Conservation (phyloP, 108 stramenopile genomes). For the Heterococcus sp. region DNA sequence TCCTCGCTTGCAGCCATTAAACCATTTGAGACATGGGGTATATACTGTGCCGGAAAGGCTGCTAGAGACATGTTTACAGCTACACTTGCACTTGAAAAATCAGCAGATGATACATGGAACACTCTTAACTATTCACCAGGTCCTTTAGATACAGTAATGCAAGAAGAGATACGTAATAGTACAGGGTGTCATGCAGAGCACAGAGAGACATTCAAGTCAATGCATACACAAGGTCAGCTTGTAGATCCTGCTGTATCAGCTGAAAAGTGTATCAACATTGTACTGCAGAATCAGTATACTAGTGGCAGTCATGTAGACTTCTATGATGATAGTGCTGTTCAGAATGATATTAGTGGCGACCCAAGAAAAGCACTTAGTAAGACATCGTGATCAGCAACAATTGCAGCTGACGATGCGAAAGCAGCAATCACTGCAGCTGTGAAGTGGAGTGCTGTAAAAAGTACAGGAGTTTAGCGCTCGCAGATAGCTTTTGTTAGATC, state of each 20-base stretch:
- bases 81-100: conserved; percentile 44
- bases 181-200: not conserved
- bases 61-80: conserved; percentile 58
- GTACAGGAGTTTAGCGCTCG: too few species aligned
- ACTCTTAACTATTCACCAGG: conserved; percentile 59
- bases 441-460: too few species aligned
- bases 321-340: too few species aligned
- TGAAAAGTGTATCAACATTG: conserved; percentile 37
- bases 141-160: conserved; percentile 55
- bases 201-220: not conserved
- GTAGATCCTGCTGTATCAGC: conserved; percentile 45
- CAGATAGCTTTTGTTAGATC: too few species aligned
- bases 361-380: too few species aligned
- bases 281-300: not conserved
- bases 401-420: too few species aligned
- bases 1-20: conserved; percentile 54
- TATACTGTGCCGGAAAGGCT: conserved; percentile 54
- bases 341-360: too few species aligned
- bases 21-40: conserved; percentile 46
- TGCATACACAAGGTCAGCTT: conserved; percentile 22
- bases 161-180: conserved; percentile 10
- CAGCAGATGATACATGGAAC: not conserved
- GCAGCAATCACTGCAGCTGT: too few species aligned
- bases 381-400: too few species aligned
- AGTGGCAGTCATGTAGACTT: conserved; percentile 52